A percentile compares a stretch with the other conserved stretches of the same genome.
Conservation (phyloP, 2,329 filamentous ascomycete genomes). For the Fusarium heterosporum region DNA sequence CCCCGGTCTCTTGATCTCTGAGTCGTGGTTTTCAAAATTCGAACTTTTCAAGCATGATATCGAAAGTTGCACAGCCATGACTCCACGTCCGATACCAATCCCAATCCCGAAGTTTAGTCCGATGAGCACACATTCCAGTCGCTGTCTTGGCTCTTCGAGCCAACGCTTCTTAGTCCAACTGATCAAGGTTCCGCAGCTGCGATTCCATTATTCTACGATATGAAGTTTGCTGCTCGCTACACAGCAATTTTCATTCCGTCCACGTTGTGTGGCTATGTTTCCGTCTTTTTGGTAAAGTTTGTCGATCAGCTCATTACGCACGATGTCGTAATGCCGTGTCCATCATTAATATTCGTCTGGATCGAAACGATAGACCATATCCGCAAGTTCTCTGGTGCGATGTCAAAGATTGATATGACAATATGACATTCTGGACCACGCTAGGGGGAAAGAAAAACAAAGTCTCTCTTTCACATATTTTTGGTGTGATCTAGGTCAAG, state of each 20-base stretch:
- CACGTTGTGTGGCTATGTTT: background rate
- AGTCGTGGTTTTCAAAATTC: background rate
- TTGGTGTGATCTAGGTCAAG: too few species aligned
- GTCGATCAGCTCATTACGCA: background rate
- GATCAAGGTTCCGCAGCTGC: background rate
- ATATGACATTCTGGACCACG: too few species aligned
- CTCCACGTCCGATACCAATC: background rate
- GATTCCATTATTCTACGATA: conserved; percentile 21
- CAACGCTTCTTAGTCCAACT: background rate
- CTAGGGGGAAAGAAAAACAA: too few species aligned
- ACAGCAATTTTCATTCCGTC: background rate
- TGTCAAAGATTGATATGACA: background rate
- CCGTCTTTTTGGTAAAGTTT: background rate
- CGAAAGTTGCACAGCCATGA: background rate
- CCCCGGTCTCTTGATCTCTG: background rate
- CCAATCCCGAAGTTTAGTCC: background rate
- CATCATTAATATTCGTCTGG: background rate
- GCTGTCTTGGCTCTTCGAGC: background rate
- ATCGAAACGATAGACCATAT: background rate
- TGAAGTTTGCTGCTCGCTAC: background rate
- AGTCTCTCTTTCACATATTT: too few species aligned
- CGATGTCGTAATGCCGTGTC: background rate
- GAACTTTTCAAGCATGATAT: background rate
- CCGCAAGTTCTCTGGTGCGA: background rate
- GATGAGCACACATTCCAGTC: conserved; percentile 18